Conservation (phyloP, 441 rosid genomes). For the Brassica hybrid region DNA sequence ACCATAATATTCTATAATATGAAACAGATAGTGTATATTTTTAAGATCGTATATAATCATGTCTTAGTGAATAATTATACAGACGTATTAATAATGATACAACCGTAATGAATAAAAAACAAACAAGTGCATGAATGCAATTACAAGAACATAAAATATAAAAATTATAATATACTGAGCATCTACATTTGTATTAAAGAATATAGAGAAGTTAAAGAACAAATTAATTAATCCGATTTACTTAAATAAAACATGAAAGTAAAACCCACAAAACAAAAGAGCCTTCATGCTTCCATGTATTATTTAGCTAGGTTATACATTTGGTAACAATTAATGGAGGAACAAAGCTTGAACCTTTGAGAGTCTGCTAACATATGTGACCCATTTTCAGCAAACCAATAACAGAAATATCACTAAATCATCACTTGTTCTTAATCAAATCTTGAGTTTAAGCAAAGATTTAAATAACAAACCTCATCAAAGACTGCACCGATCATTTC, state of each 20-base stretch:
- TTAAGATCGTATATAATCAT: background rate
- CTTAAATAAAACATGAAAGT: background rate
- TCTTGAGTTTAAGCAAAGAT: background rate
- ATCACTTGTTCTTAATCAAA: slow-evolving; percentile 3
- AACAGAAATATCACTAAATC: background rate
- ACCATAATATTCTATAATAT: no score
- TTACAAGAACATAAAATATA: background rate
- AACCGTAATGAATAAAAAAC: background rate
- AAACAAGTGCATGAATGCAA: slow-evolving; percentile 19
- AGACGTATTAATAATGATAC: background rate
- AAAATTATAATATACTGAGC: slow-evolving; percentile 10
- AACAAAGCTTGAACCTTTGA: slow-evolving; percentile 63
- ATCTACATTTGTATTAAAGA: slow-evolving; percentile 10
- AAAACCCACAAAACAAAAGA: background rate
- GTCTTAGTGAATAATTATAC: background rate
- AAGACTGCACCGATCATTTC: slow-evolving; percentile 92
- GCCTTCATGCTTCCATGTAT: slow-evolving; percentile 9
- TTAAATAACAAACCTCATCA: slow-evolving; percentile 64
- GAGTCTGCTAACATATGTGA: slow-evolving; percentile 91
- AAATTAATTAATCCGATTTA: slow-evolving; percentile 18
- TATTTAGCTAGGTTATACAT: slow-evolving; percentile 18
- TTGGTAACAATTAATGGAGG: slow-evolving; percentile 59
- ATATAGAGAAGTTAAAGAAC: slow-evolving; percentile 8
- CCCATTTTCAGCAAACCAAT: slow-evolving; percentile 67
- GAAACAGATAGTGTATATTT: no score